Evolutionary conservation across 768 basidiomycete species (phyloP).

Genomic region (Naganishia friedmannii): DNA sequence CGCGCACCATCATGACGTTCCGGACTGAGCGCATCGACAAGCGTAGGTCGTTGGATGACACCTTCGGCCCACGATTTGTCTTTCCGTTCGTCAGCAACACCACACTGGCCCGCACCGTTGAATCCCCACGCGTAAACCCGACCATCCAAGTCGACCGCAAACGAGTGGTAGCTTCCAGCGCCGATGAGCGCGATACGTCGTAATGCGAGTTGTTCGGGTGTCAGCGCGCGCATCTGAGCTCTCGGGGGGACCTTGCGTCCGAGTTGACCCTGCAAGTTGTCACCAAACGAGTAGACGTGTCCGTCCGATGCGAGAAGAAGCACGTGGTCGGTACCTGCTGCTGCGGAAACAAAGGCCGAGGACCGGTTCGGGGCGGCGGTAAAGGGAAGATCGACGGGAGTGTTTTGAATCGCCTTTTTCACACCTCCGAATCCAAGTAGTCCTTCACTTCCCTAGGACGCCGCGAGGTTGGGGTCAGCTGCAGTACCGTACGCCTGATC

Average conservation of each 20-base stretch:
- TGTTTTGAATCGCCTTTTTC: constrained; percentile 43
- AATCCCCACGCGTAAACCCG: constrained; percentile 94
- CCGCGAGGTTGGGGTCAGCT: no score
- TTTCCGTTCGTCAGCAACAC: constrained; percentile 53
- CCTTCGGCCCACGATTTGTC: constrained; percentile 50
- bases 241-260: constrained; percentile 86
- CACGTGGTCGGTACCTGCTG: constrained; percentile 82
- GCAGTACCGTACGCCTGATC: constrained; percentile 38
- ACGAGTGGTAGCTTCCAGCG: constrained; percentile 80
- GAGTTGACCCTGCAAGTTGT: constrained; percentile 84
- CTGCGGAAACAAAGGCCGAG: constrained; percentile 65
- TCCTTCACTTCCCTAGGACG: constrained; percentile 44
- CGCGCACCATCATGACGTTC: constrained; percentile 50
- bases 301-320: constrained; percentile 85
- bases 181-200: constrained; percentile 71
- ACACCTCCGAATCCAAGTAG: constrained; percentile 49
- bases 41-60: constrained; percentile 38
- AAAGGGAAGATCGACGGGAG: constrained; percentile 50
- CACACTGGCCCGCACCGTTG: constrained; percentile 74
- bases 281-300: constrained; percentile 82
- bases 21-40: constrained; percentile 50
- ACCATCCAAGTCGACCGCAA: constrained; percentile 79
- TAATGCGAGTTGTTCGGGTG: constrained; percentile 80
- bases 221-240: constrained; percentile 81
- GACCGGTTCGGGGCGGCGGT: constrained; percentile 44